Evolutionary conservation across 768 basidiomycete genomes (phyloP), one percentile per base, ranked within the genome.

Genomic region (Psilocybe azurescens): DNA sequence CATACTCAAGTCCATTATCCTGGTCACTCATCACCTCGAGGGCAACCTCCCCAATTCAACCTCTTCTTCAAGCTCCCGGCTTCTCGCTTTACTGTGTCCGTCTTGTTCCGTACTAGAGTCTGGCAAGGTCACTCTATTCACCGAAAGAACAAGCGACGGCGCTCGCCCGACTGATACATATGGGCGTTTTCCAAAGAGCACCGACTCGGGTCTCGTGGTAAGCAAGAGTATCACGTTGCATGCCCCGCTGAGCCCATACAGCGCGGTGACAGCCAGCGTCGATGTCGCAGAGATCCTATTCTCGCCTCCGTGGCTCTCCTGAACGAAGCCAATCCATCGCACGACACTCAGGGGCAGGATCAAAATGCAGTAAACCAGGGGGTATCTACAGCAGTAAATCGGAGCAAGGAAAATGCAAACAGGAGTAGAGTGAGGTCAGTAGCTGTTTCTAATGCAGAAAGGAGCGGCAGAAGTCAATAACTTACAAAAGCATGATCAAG

Each of bases 181-280:
- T 2, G 46, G 38, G 14, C 50, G 47, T 28, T 60, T 61, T 16
- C 70, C 69, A 50, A 79, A 79, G 10, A 80, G 70, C 30, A 71
- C 69, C 1, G 77, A 70, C 32, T 72, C 70, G 3, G 77, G 78
- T 20, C 77, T 74, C 14, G 77, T 76, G 18, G 64, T 60, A 28
- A 79, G 66, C 36, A 81, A 66, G 5, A 83, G 72, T 20, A 77
- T 36, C 11, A 81, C 80, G 54, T 82, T 83, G 53, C 74, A 62
- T 38, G 72, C 65, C 10, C 81, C 81, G 47, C 77, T 79, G 57
- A 81, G 75, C 6, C 70, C 67, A 61, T 74, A 80, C n/a, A 78
- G 56, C 5, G 70, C 58, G n/a, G 69, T 59, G 32, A 70, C 75
- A 28, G 69, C 66, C 48, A 81, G 73, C 10, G 71, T 77, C 29